Conservation (phyloP, 129 eudicot genomes). For the Solidago caesia region DNA sequence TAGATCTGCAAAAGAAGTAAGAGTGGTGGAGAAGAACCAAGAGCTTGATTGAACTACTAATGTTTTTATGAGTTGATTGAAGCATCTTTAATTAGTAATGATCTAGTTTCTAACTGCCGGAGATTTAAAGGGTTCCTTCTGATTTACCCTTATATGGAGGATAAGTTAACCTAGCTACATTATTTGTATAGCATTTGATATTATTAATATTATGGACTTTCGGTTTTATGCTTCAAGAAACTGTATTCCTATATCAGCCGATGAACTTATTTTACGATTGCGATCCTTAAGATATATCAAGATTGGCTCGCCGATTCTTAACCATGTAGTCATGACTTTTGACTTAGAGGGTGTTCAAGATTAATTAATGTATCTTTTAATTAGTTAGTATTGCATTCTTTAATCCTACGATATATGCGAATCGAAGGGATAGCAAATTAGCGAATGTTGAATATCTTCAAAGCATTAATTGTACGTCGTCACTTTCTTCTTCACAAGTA, state of each 20-base stretch:
- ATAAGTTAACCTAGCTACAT: slow-evolving; percentile 1
- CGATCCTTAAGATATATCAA: slow-evolving; percentile 12
- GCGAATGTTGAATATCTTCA: too few species aligned
- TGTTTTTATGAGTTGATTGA: slow-evolving; percentile 6
- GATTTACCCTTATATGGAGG: too few species aligned
- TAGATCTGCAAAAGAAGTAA: slow-evolving; percentile 83
- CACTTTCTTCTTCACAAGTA: too few species aligned
- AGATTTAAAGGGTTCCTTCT: background rate
- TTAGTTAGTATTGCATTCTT: too few species aligned
- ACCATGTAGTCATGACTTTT: background rate
- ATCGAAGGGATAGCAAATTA: too few species aligned
- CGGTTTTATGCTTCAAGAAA: background rate
- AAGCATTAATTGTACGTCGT: too few species aligned
- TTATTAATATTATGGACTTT: background rate
- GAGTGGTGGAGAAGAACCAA: slow-evolving; percentile 98
- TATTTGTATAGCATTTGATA: slow-evolving; percentile 19
- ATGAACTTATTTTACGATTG: background rate
- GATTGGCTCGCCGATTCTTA: background rate
- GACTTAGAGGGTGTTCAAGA: background rate
- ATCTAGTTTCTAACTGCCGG: slow-evolving; percentile 10
- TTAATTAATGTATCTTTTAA: too few species aligned
- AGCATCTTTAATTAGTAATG: slow-evolving; percentile 2
- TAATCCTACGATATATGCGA: too few species aligned
- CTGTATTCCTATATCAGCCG: slow-evolving; percentile 3
- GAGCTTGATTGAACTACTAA: slow-evolving; percentile 48